phyloP scores from a whole-genome alignment of 2,329 filamentous ascomycete genomes.

The Trichoderma oligosporum region DNA sequence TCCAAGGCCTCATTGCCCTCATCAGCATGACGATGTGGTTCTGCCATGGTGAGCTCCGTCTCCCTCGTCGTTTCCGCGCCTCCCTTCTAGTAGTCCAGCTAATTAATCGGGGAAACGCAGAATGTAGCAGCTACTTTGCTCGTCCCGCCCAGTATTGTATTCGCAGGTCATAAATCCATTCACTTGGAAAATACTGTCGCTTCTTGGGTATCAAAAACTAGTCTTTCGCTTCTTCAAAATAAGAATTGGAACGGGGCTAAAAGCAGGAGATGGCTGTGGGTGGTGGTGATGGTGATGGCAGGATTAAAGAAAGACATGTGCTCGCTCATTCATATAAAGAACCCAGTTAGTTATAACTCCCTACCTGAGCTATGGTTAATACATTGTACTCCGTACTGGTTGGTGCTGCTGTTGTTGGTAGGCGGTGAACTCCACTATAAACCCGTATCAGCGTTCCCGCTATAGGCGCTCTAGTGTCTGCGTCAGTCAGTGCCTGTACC shows the following conservation, averaged over 20 bases:
- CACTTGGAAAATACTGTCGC: neutral
- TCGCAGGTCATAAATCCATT: constrained; percentile 8
- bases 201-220: neutral
- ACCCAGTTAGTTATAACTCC: too few species aligned
- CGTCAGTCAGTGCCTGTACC: neutral
- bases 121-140: neutral
- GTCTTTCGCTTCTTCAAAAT: neutral
- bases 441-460: neutral
- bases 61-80: neutral
- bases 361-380: too few species aligned
- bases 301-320: neutral
- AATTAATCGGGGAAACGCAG: constrained; percentile 4
- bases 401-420: constrained; percentile 11
- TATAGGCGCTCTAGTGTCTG: constrained; percentile 5
- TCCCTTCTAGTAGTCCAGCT: neutral
- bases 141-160: neutral
- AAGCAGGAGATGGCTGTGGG: neutral
- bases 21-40: constrained; percentile 45
- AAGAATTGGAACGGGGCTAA: neutral
- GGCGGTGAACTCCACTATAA: constrained; percentile 25
- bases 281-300: neutral
- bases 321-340: too few species aligned
- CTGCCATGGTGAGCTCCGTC: constrained; percentile 40
- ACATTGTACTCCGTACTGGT: neutral
- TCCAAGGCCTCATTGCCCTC: constrained; percentile 58